phyloP scores from a whole-genome alignment of 176 grass and related monocot genomes.

The Juncus inflexus region DNA sequence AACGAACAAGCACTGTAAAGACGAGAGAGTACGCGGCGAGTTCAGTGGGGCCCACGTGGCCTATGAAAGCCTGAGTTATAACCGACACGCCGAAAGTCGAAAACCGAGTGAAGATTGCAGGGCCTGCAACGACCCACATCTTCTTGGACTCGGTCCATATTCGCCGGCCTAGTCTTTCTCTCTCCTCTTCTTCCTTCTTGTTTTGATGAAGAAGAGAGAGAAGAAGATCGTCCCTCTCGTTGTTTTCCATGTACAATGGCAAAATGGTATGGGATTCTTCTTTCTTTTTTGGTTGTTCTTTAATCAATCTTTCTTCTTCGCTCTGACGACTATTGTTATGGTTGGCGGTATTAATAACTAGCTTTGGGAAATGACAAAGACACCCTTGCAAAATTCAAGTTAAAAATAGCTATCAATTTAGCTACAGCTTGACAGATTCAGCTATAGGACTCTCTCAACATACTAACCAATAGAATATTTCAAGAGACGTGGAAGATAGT shows the following conservation, averaged over 20 bases:
- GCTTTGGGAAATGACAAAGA: too few relatives aligned
- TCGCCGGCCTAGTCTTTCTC: slow-evolving; percentile 16
- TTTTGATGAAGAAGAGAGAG: not conserved
- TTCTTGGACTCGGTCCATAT: slow-evolving; percentile 65
- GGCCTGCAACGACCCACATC: slow-evolving; percentile 72
- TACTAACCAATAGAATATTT: too few relatives aligned
- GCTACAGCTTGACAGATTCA: too few relatives aligned
- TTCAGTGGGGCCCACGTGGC: slow-evolving; percentile 66
- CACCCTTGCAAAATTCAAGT: too few relatives aligned
- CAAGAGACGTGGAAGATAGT: too few relatives aligned
- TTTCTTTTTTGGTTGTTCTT: not conserved
- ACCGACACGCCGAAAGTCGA: slow-evolving; percentile 72
- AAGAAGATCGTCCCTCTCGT: slow-evolving; percentile 8
- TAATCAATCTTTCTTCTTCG: not conserved
- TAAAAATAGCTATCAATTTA: too few relatives aligned
- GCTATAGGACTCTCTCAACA: too few relatives aligned
- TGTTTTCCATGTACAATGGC: slow-evolving; percentile 2
- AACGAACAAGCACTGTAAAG: slow-evolving; percentile 73
- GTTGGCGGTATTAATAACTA: too few relatives aligned
- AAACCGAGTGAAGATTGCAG: slow-evolving; percentile 69
- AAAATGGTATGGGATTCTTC: too few relatives aligned
- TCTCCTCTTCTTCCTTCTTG: not conserved
- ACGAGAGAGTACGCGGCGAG: slow-evolving; percentile 73
- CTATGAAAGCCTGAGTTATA: slow-evolving; percentile 82
- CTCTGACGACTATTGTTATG: not conserved